These are phyloP conservation scores for Tetradesmus obliquus DNA, from an alignment of 139 green algal genomes.

Conservation along the genomic window DNA sequence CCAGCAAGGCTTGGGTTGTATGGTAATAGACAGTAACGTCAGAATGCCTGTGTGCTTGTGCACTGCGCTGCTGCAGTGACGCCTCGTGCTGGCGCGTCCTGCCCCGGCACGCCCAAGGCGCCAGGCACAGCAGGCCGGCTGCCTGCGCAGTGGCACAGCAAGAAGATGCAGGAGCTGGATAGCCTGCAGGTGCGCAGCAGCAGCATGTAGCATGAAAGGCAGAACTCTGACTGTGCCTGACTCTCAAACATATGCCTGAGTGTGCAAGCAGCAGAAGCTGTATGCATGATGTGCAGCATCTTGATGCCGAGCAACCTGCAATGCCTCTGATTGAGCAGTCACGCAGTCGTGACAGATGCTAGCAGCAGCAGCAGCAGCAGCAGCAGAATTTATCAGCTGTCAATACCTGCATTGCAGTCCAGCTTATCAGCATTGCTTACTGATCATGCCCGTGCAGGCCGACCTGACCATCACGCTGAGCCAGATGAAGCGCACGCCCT, in stretches of 20 bases:
- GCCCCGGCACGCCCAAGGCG: constrained; percentile 11
- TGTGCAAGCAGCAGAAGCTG: background rate
- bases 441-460: background rate
- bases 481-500: constrained; percentile 44
- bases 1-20: no score
- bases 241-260: no score
- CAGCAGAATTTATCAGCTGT: background rate
- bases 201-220: background rate
- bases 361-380: background rate
- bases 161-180: constrained; percentile 38
- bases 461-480: constrained; percentile 36
- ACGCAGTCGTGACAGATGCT: background rate
- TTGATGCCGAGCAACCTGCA: no score
- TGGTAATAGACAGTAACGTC: no score
- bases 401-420: no score
- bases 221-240: no score
- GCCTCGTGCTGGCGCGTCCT: background rate
- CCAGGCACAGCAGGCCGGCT: constrained; percentile 35
- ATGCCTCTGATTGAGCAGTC: no score
- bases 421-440: no score
- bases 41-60: no score
- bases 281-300: no score
- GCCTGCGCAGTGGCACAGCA: constrained; percentile 36
- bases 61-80: constrained; percentile 3
- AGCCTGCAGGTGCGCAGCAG: background rate